Evolutionary conservation across 306 rosid species (phyloP), one percentile per base, ranked within the genome.

Genomic region (Alnus glutinosa): DNA sequence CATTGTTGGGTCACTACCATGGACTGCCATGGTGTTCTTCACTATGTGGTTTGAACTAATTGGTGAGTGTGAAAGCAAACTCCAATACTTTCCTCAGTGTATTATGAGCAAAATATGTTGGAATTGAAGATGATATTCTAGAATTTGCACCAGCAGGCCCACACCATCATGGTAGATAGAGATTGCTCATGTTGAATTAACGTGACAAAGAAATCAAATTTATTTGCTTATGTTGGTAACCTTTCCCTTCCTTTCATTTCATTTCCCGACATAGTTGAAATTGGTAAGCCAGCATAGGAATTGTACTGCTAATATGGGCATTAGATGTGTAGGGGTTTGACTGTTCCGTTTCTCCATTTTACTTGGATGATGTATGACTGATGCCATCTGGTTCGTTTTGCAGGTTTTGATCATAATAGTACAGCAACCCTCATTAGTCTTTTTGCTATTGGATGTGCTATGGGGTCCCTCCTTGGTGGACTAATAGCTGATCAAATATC

Each of bases 1-100:
- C 36, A 76, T 93, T 74, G 83, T 95, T 73, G 98, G 98, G 46
- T 95, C 98, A 8, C 89, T 95, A 44, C 99, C 99, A n/a, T 95
- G 99, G 99, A 95, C 98, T 67, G 98, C 99, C 85, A 95, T 93
- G 99, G 99, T 95, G 84, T 95, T 95, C 92, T 93, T 95, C 91
- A 95, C 99, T 52, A 93, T 95, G 99, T 95, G 99, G 99, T 95
- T 95, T 49, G 92, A 95, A 88, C 86, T 95, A 68, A 89, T 95
- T 14, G 99, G 99, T 93, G 86, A 83, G 90, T 55, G 71, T 77
- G 58, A 73, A 71, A 37, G 75, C 47, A 51, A 18, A 68, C 23
- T 66, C 77, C 55, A 5, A 77, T 9, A 23, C 28, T 68, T 68
- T 18, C 3, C 51, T 9, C 5, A 18, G 48, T 39, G 19, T 37